These are phyloP conservation scores for Aspergillus pseudoviridinutans DNA, from an alignment of 2,329 filamentous ascomycete species.

Conservation along the genomic window DNA sequence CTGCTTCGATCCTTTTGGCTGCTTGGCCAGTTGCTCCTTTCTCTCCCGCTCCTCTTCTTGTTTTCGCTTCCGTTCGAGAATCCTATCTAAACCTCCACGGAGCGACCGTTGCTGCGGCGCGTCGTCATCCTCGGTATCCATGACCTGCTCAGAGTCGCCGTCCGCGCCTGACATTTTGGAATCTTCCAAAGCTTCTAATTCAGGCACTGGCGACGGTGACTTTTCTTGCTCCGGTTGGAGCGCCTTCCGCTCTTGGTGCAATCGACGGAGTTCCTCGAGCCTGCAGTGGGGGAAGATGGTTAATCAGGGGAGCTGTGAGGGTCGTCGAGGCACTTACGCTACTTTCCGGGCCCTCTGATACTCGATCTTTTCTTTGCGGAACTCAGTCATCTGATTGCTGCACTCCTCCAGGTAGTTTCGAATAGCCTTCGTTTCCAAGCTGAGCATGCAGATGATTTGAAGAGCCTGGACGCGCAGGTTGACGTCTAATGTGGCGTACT, in stretches of 20 bases:
- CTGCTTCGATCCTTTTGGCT: conserved; percentile 78
- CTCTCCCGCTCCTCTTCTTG: conserved; percentile 67
- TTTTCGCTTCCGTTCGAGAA: conserved; percentile 72
- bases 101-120: conserved; percentile 53
- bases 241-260: conserved; percentile 47
- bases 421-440: conserved; percentile 78
- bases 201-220: conserved; percentile 41
- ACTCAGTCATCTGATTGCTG: conserved; percentile 88
- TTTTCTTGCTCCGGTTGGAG: conserved; percentile 45
- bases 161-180: conserved; percentile 47
- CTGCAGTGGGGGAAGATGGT: conserved; percentile 16
- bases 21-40: conserved; percentile 61
- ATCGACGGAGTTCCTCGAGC: conserved; percentile 42
- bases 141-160: conserved; percentile 59
- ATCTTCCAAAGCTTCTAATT: conserved; percentile 38
- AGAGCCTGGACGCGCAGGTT: conserved; percentile 77
- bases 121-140: conserved; percentile 69
- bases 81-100: conserved; percentile 63
- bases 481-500: conserved; percentile 73
- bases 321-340: conserved; percentile 42
- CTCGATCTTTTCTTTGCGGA: conserved; percentile 93
- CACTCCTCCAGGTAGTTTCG: conserved; percentile 88
- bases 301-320: not conserved
- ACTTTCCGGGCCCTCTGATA: conserved; percentile 73
- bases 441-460: conserved; percentile 81